A percentile compares a stretch with the other conserved stretches of the same genome.
Evolutionary conservation across 352 stramenopile genomes (phyloP).

Genomic region (Phytophthora colocasiae): DNA sequence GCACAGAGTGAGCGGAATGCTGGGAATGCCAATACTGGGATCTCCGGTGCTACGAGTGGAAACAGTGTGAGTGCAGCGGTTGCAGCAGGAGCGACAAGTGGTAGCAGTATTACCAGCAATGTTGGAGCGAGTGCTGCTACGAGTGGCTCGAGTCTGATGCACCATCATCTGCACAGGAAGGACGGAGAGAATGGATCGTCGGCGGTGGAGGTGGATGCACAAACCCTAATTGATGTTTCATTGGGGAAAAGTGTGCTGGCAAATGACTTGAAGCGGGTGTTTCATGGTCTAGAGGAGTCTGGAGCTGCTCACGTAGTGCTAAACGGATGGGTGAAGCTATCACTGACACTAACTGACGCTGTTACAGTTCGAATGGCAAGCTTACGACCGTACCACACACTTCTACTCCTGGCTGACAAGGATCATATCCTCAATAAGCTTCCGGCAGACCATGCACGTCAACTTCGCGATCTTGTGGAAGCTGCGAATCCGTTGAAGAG

Average conservation of each 20-base stretch:
- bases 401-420: conserved; percentile 77
- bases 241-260: conserved; percentile 80
- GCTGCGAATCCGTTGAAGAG: conserved; percentile 84
- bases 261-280: conserved; percentile 88
- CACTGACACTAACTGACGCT: conserved; percentile 78
- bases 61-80: conserved; percentile 42
- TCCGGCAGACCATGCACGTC: conserved; percentile 79
- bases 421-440: conserved; percentile 67
- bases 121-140: conserved; percentile 15
- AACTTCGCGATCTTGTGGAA: conserved; percentile 75
- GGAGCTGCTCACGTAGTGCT: conserved; percentile 81
- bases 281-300: conserved; percentile 80
- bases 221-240: conserved; percentile 86
- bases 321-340: conserved; percentile 90
- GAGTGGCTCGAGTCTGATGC: conserved; percentile 33
- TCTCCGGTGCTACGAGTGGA: conserved; percentile 28
- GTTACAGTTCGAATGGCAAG: conserved; percentile 64
- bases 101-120: conserved; percentile 33
- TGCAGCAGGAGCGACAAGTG: conserved; percentile 33
- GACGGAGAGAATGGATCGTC: conserved; percentile 42
- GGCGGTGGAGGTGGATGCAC: conserved; percentile 70
- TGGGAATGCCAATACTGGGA: conserved; percentile 19
- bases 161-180: conserved; percentile 43
- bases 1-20: conserved; percentile 66
- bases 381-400: conserved; percentile 85